phyloP scores from a whole-genome alignment of 371 early-diverging fungal species.

The Lichtheimia corymbifera region DNA sequence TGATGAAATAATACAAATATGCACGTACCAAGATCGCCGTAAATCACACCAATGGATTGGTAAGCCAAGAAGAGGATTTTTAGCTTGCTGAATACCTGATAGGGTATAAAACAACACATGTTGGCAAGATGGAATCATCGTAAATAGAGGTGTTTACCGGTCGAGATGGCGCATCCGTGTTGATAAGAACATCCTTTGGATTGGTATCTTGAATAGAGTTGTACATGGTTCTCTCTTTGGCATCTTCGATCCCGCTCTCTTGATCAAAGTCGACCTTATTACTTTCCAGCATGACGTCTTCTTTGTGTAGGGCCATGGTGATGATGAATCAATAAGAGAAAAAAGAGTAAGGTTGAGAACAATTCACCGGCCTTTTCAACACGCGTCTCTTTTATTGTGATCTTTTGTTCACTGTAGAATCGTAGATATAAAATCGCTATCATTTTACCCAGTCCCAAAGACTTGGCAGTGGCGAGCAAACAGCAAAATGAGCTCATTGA shows the following conservation, averaged over 20 bases:
- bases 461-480: constrained; percentile 11
- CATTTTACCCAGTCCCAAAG: constrained; percentile 2
- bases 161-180: constrained; percentile 20
- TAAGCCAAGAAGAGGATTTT: constrained; percentile 20
- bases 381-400: background rate
- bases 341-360: too few species aligned
- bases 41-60: constrained; percentile 36
- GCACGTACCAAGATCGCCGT: constrained; percentile 53
- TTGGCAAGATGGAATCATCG: too few species aligned
- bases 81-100: constrained; percentile 17
- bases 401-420: background rate
- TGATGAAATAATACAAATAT: background rate
- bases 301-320: too few species aligned
- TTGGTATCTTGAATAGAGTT: constrained; percentile 16
- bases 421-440: constrained; percentile 11
- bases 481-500: constrained; percentile 17
- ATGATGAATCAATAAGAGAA: too few species aligned
- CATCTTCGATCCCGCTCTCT: constrained; percentile 8
- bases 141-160: constrained; percentile 4
- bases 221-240: constrained; percentile 12
- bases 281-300: too few species aligned
- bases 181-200: constrained; percentile 20
- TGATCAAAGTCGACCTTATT: constrained; percentile 14
- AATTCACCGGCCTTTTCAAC: too few species aligned
- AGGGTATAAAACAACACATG: too few species aligned